Percentiles rank a stretch among this genome's conserved stretches.
Evolutionary conservation across 805 yeast genomes (phyloP).

Genomic region (Brettanomyces bruxellensis): DNA sequence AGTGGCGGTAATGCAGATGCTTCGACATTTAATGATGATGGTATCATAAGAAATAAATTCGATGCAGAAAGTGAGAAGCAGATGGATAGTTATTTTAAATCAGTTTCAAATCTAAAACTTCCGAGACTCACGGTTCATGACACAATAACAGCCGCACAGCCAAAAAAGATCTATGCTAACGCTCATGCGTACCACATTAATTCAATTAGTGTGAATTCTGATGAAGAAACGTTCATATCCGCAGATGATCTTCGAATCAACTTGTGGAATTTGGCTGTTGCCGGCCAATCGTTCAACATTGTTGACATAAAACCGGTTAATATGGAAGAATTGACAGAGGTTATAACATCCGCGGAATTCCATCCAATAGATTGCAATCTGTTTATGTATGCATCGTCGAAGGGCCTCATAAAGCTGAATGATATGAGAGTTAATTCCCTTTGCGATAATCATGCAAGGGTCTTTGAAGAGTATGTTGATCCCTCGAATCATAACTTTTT

Average conservation of each 20-base stretch:
- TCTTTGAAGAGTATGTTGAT: conserved; percentile 88
- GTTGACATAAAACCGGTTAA: conserved; percentile 96
- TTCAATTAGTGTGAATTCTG: conserved; percentile 88
- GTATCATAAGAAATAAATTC: not conserved
- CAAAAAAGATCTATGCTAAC: conserved; percentile 82
- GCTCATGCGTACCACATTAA: conserved; percentile 98
- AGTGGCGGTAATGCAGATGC: conserved; percentile 1
- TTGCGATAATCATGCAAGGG: conserved; percentile 81
- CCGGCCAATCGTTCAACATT: conserved; percentile 92
- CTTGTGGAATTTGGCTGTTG: conserved; percentile 88
- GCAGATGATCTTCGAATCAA: conserved; percentile 94
- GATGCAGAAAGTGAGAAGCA: not conserved
- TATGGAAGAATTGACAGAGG: conserved; percentile 98
- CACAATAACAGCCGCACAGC: conserved; percentile 90
- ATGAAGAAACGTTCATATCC: conserved; percentile 88
- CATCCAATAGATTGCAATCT: conserved; percentile 89
- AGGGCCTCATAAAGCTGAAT: conserved; percentile 89
- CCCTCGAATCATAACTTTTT: conserved; percentile 91
- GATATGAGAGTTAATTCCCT: conserved; percentile 95
- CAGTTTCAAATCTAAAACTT: conserved; percentile 45
- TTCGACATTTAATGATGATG: conserved; percentile 6
- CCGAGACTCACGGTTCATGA: conserved; percentile 93
- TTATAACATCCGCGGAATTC: conserved; percentile 92
- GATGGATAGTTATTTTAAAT: conserved; percentile 5
- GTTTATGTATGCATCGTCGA: conserved; percentile 91